Conservation (phyloP, 2,329 filamentous ascomycete genomes). For the Curvularia eragrostidis region DNA sequence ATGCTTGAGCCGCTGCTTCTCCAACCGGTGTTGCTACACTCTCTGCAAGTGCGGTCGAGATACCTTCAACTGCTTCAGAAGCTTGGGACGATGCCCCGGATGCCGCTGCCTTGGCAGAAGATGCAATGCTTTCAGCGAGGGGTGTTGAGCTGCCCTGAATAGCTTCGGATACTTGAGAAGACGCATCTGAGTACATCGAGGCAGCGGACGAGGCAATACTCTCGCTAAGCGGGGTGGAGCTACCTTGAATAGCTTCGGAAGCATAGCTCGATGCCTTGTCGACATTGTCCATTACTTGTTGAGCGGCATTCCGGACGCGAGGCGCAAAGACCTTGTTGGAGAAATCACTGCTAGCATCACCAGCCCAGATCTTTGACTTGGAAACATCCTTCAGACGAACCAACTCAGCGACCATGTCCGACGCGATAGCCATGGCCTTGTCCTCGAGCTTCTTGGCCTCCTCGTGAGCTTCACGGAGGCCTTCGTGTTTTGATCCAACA, state of each 20-base stretch:
- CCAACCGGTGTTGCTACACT: slow-evolving; percentile 48
- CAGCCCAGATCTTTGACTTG: slow-evolving; percentile 78
- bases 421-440: slow-evolving; percentile 79
- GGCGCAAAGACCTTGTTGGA: slow-evolving; percentile 69
- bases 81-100: slow-evolving; percentile 41
- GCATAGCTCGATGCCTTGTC: slow-evolving; percentile 48
- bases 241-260: slow-evolving; percentile 45
- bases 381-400: slow-evolving; percentile 81
- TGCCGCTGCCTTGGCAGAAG: slow-evolving; percentile 46
- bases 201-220: slow-evolving; percentile 49
- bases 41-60: slow-evolving; percentile 38
- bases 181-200: slow-evolving; percentile 44
- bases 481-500: slow-evolving; percentile 75
- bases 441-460: slow-evolving; percentile 75
- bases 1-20: slow-evolving; percentile 44
- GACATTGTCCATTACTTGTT: slow-evolving; percentile 51
- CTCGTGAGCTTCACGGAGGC: slow-evolving; percentile 70
- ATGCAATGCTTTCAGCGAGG: slow-evolving; percentile 43
- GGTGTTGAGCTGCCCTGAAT: slow-evolving; percentile 42
- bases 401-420: slow-evolving; percentile 80
- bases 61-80: slow-evolving; percentile 41
- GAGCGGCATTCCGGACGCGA: slow-evolving; percentile 57
- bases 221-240: slow-evolving; percentile 41
- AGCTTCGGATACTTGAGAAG: slow-evolving; percentile 39
- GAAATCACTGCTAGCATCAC: slow-evolving; percentile 80